Conservation (phyloP, 805 yeast species). For the Nakazawaea peltata region DNA sequence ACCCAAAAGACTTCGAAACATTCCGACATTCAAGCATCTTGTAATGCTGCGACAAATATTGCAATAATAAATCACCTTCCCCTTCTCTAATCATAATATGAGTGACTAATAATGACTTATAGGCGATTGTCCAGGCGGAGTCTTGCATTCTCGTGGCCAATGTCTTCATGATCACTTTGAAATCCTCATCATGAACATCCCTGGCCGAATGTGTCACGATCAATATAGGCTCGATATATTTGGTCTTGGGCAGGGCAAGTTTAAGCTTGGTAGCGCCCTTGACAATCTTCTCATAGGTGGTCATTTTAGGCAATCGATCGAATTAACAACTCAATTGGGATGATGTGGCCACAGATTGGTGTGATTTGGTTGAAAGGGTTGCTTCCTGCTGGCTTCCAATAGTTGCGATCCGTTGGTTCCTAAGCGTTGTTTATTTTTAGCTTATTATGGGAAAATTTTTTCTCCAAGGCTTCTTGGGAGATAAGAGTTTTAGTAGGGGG, state of each 20-base stretch:
- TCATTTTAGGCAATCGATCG: slow-evolving; percentile 28
- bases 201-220: slow-evolving; percentile 42
- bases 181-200: slow-evolving; percentile 43
- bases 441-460: too few species aligned
- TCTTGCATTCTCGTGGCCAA: slow-evolving; percentile 60
- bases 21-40: slow-evolving; percentile 50
- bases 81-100: slow-evolving; percentile 95
- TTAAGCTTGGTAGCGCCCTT: slow-evolving; percentile 73
- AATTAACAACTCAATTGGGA: slow-evolving; percentile 7
- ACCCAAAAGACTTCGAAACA: slow-evolving; percentile 23
- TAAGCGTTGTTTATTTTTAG: too few species aligned
- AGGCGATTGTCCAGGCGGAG: slow-evolving; percentile 86
- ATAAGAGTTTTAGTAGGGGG: too few species aligned
- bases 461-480: too few species aligned
- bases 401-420: too few species aligned
- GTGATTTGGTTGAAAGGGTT: too few species aligned
- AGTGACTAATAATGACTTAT: slow-evolving; percentile 73
- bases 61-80: slow-evolving; percentile 63
- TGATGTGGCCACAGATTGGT: slow-evolving; percentile 2
- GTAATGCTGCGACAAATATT: slow-evolving; percentile 54
- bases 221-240: slow-evolving; percentile 89
- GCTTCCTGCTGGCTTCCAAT: too few species aligned
- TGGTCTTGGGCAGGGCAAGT: slow-evolving; percentile 96
- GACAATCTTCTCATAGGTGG: slow-evolving; percentile 66
- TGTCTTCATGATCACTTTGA: slow-evolving; percentile 61